Evolutionary conservation across 805 yeast genomes (phyloP).

Genomic region (Candida michaelii): DNA sequence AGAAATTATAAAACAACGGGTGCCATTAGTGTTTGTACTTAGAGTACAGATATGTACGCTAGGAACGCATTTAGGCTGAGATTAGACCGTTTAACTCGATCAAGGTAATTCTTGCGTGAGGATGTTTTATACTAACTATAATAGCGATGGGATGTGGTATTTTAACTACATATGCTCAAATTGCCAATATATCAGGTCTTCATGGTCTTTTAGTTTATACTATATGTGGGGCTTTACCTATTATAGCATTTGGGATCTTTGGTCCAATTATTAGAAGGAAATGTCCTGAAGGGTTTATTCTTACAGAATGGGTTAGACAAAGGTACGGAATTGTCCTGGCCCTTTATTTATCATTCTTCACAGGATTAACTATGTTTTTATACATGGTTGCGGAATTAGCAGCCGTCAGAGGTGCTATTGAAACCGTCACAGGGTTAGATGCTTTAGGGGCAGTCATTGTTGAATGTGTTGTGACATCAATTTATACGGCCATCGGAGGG

Average conservation of each 20-base stretch:
- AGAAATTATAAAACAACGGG: background rate
- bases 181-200: constrained; percentile 81
- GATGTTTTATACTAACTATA: constrained; percentile 27
- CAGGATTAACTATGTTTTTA: constrained; percentile 79
- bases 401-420: constrained; percentile 74
- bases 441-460: constrained; percentile 81
- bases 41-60: too few species aligned
- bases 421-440: constrained; percentile 72
- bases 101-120: constrained; percentile 47
- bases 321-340: constrained; percentile 75
- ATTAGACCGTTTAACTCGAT: constrained; percentile 45
- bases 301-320: constrained; percentile 91
- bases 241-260: constrained; percentile 74
- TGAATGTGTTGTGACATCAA: constrained; percentile 82
- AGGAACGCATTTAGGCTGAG: too few species aligned
- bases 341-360: constrained; percentile 73
- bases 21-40: too few species aligned
- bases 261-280: constrained; percentile 78
- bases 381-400: constrained; percentile 87
- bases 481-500: constrained; percentile 87
- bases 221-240: constrained; percentile 77
- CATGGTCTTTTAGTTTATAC: constrained; percentile 86
- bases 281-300: constrained; percentile 87
- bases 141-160: constrained; percentile 88
- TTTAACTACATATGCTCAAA: constrained; percentile 79